Evolutionary conservation across 768 basidiomycete species (phyloP).

Genomic region (Psilocybe azurescens): DNA sequence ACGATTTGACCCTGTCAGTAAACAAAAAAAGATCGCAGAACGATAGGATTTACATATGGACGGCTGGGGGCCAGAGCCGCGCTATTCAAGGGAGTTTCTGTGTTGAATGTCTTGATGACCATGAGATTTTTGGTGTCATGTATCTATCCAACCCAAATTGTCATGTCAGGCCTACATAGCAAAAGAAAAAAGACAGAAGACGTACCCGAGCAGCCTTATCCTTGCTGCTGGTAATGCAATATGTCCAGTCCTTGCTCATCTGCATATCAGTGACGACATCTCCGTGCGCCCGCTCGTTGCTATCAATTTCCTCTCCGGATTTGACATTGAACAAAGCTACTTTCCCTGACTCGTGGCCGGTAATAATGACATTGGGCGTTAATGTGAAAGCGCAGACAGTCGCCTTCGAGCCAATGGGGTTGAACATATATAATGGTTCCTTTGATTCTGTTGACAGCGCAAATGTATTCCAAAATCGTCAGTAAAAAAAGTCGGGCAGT

Average conservation of each 20-base stretch:
- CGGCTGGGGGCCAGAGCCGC: conserved; percentile 84
- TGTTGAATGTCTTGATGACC: conserved; percentile 91
- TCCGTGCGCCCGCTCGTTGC: conserved; percentile 88
- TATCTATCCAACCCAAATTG: conserved; percentile 47
- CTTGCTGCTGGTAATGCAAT: conserved; percentile 96
- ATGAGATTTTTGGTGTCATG: conserved; percentile 89
- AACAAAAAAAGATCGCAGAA: neutral
- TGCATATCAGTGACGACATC: conserved; percentile 93
- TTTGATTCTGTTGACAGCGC: conserved; percentile 60
- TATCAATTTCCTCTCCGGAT: conserved; percentile 81
- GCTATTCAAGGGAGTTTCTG: conserved; percentile 95
- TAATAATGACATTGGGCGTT: conserved; percentile 78
- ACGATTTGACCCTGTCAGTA: neutral
- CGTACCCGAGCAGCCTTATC: conserved; percentile 94
- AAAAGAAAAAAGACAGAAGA: conserved; percentile 16
- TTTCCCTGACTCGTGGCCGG: conserved; percentile 97
- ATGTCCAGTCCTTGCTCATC: conserved; percentile 86
- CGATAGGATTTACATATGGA: conserved; percentile 69
- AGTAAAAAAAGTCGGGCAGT: neutral
- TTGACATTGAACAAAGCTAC: conserved; percentile 90
- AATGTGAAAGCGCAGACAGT: conserved; percentile 94
- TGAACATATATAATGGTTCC: conserved; percentile 81
- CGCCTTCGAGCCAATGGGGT: conserved; percentile 93
- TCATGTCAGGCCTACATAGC: neutral
- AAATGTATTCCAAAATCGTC: neutral